Evolutionary conservation across 768 basidiomycete genomes (phyloP), one percentile per base, ranked within the genome.

Genomic region (Nidularia sp.): DNA sequence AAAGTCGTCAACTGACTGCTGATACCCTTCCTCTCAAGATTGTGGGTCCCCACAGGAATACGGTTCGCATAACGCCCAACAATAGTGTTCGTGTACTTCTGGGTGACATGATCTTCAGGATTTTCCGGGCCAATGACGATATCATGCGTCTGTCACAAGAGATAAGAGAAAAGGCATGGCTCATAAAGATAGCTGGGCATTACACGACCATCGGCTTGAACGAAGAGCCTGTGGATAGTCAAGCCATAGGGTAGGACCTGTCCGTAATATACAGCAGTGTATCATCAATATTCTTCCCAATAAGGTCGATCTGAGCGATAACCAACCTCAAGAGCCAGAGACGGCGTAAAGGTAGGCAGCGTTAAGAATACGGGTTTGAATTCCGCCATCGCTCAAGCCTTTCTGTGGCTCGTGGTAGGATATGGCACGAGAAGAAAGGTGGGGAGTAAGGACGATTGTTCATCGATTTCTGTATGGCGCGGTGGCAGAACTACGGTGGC

Each of bases 31-130:
- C 80, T 78, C 62, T 80, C 74, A 15, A 88, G 56, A 22, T 58
- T 49, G 55, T 84, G 76, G 7, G 66, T 71, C 25, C 81, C 81
- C n/a, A 78, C 80, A 1, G 87, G 84, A 49, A 90, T 72, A 34
- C 87, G 78, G 67, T 90, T 90, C 22, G 85, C 73, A 57, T 88
- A 89, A 59, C 87, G 73, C 31, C 88, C 88, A 48, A 90, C 75
- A 61, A 88, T 74, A 7, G 83, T 81, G 67, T 90, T 89, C 45
- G 78, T 82, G 67, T 90, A 90, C 66, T 83, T 85, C 63, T 85
- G 78, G 8, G 63, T 66, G 33, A 71, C 63, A 63, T 89, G 86
- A 54, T 74, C 80, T 55, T 74, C 60, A 47, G 86, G 81, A 43
- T 71, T 66, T 68, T 88, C 83, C 36, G 88, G 88, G 13, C 87